Base-by-base conservation (phyloP, 768 basidiomycete species). In the Termitomyces sp. region DNA sequence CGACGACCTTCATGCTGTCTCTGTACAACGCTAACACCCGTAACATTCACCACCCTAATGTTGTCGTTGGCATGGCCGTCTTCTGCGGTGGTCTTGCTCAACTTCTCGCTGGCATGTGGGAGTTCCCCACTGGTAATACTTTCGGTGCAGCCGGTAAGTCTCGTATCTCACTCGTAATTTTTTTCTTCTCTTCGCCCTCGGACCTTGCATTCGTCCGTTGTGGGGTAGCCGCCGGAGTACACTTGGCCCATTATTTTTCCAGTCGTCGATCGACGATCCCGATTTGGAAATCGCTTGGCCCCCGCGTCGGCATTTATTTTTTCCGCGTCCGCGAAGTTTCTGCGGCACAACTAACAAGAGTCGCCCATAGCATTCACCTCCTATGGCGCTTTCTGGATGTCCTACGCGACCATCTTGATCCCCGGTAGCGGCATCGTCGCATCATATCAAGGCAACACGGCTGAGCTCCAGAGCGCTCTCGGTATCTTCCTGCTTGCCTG, bases 71-170 rank as follows among this genome's bases (percentile, higher is more conserved):
- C 48, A 92, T 95, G 91, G 91, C 91, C 23, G 65, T 91, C 60
- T 89, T 85, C 70, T 82, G 82, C 57, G 94, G 93, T 59, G 94
- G 94, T 56, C 83, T 94, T 31, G 86, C 79, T 12, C 94, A 95
- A 66, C 76, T 95, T 43, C 72, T 94, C 36, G 93, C 92, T 29
- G 94, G 94, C 39, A 91, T 94, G 87, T 93, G 91, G 91, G 86
- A 86, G 69, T 87, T 86, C 71, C 81, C 83, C 15, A 70, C 78
- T 31, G 85, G 85, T 0, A 90, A 91, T 59, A 73, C 72, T 0
- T 89, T 91, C 27, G 50, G 39, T 32, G 50, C 50, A 29, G 50
- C 27, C 2, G 50, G 40, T 41, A 41, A 41, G 38, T 23, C 72
- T 71, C 29, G 78, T 77, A 1, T 79, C 79, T 67, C 68, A 75